Evolutionary conservation across 192 early-diverging fungal genomes (phyloP).

Genomic region (Coemansia sp.): DNA sequence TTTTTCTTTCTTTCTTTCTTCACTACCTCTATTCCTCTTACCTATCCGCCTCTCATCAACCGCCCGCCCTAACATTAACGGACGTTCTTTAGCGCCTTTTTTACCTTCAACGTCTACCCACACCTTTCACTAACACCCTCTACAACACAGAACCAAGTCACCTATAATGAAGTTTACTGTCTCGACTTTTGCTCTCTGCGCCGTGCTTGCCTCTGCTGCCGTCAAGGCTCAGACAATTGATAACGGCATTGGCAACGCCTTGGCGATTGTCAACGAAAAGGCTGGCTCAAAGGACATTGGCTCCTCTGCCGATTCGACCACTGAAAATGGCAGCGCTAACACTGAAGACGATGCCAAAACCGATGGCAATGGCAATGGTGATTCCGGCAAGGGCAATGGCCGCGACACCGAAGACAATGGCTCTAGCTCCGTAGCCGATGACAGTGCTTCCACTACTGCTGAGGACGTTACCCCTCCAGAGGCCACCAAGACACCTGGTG

Average conservation of each 20-base stretch:
- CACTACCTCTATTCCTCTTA: background rate
- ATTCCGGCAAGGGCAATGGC: background rate
- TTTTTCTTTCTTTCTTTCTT: background rate
- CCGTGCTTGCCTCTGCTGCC: conserved; percentile 26
- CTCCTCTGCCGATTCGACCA: background rate
- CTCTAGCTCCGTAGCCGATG: background rate
- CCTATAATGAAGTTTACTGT: conserved; percentile 33
- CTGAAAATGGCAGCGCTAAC: background rate
- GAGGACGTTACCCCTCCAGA: background rate
- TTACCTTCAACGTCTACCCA: background rate
- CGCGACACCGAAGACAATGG: background rate
- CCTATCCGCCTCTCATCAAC: background rate
- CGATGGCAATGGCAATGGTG: background rate
- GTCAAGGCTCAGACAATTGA: conserved; percentile 23
- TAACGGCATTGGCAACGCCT: conserved; percentile 10
- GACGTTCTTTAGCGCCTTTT: background rate
- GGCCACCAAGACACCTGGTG: background rate
- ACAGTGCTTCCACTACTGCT: background rate
- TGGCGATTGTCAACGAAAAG: conserved; percentile 12
- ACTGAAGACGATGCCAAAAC: background rate
- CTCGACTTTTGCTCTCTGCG: conserved; percentile 27
- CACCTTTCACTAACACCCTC: background rate
- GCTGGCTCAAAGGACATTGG: background rate
- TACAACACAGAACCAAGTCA: background rate
- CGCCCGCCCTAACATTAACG: background rate